Conservation (phyloP, 2,329 filamentous ascomycete species). For the Colletotrichum sp. region DNA sequence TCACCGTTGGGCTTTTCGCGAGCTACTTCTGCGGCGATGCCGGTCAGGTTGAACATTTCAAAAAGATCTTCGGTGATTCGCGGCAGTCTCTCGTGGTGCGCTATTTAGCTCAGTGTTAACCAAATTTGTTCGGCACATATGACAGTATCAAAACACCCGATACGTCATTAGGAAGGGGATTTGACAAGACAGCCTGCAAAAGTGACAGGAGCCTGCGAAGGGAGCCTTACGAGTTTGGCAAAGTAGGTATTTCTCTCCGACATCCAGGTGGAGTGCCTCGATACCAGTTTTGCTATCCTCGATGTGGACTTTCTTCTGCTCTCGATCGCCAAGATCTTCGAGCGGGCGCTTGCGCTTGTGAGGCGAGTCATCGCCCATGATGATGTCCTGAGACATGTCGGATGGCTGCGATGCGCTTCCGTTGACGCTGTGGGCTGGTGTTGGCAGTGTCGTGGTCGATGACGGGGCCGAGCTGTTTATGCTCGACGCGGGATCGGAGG, state of each 20-base stretch:
- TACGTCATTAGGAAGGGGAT: background rate
- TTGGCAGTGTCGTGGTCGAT: slow-evolving; percentile 61
- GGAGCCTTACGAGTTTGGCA: slow-evolving; percentile 71
- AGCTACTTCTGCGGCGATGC: slow-evolving; percentile 65
- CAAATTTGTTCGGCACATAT: slow-evolving; percentile 33
- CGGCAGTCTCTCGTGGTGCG: slow-evolving; percentile 53
- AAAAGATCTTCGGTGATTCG: slow-evolving; percentile 62
- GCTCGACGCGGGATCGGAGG: slow-evolving; percentile 56
- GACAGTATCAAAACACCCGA: slow-evolving; percentile 21
- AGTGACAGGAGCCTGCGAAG: slow-evolving; percentile 36
- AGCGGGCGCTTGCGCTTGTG: slow-evolving; percentile 67
- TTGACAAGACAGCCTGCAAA: slow-evolving; percentile 17
- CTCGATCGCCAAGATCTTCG: slow-evolving; percentile 61
- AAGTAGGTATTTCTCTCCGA: slow-evolving; percentile 71
- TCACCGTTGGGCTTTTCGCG: slow-evolving; percentile 69
- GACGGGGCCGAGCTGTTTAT: slow-evolving; percentile 57
- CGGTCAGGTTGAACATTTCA: slow-evolving; percentile 59
- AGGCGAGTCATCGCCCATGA: slow-evolving; percentile 56
- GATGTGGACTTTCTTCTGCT: slow-evolving; percentile 67
- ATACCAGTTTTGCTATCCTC: slow-evolving; percentile 67
- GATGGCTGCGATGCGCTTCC: slow-evolving; percentile 52
- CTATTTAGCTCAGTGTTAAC: slow-evolving; percentile 53
- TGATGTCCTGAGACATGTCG: slow-evolving; percentile 45
- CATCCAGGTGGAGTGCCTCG: slow-evolving; percentile 69
- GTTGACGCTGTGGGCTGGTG: slow-evolving; percentile 68